Conservation (phyloP, 768 basidiomycete genomes). For the Russula dissimulans region DNA sequence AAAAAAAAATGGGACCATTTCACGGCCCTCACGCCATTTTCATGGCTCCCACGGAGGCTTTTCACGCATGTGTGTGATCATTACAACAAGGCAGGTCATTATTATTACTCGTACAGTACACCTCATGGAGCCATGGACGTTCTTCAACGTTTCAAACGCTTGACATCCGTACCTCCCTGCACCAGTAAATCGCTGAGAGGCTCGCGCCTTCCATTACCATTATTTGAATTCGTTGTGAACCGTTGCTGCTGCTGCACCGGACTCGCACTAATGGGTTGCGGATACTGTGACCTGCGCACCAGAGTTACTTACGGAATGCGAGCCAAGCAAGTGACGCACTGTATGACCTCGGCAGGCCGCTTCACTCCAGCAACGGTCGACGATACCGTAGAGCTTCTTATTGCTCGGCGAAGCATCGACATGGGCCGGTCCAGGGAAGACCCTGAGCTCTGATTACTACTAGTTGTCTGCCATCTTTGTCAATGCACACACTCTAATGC, state of each 20-base stretch:
- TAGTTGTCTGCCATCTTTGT: neutral
- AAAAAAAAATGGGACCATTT: constrained; percentile 17
- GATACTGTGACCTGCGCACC: neutral
- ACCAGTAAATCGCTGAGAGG: constrained; percentile 9
- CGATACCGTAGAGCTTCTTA: neutral
- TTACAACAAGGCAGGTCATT: neutral
- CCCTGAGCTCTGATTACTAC: neutral
- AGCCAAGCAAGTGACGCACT: constrained; percentile 1
- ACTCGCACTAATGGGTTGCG: neutral
- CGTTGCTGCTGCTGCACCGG: constrained; percentile 6
- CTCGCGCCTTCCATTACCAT: neutral
- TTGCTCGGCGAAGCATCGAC: constrained; percentile 2
- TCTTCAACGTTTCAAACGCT: constrained; percentile 14
- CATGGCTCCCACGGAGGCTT: neutral
- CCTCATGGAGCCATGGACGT: neutral
- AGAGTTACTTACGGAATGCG: neutral
- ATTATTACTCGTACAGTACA: neutral
- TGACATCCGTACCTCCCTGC: constrained; percentile 9
- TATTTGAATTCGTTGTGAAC: neutral
- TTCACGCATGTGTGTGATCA: neutral
- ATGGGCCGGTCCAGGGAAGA: neutral
- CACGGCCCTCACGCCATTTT: neutral
- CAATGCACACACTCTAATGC: neutral
- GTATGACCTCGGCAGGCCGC: constrained; percentile 12
- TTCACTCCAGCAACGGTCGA: constrained; percentile 5